phyloP scores from a whole-genome alignment of 441 rosid species.

The Adansonia madagascariensis region DNA sequence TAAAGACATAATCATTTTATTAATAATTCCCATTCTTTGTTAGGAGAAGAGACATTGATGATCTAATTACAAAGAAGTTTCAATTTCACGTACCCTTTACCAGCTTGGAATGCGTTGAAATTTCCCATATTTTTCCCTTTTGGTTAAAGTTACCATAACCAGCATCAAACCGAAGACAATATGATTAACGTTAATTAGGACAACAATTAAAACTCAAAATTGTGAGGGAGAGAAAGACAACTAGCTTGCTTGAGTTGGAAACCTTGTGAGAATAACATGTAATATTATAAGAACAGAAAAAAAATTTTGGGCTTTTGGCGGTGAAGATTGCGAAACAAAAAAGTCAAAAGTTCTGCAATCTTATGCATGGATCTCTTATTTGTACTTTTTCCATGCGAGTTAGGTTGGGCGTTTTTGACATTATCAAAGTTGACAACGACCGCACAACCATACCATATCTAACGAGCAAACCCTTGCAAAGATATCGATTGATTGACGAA shows the following conservation, averaged over 20 bases:
- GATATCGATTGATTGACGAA: not conserved
- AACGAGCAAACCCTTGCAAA: slow-evolving; percentile 3
- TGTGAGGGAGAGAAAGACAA: not conserved
- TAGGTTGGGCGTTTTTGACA: slow-evolving; percentile 8
- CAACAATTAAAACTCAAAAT: not conserved
- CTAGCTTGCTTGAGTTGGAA: slow-evolving; percentile 9
- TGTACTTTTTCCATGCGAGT: slow-evolving; percentile 4
- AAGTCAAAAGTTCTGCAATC: slow-evolving; percentile 8
- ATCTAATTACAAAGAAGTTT: not conserved
- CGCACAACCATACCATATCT: not conserved
- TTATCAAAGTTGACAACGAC: slow-evolving; percentile 2
- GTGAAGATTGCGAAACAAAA: not conserved
- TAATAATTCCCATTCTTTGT: not conserved
- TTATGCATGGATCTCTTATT: not conserved
- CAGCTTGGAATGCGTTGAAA: slow-evolving; percentile 22
- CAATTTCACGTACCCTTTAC: slow-evolving; percentile 24
- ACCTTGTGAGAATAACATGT: not conserved
- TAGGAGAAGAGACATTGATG: not conserved
- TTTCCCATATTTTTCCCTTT: slow-evolving; percentile 35
- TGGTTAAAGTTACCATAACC: not conserved
- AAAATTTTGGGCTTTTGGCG: not conserved
- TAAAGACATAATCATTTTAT: not conserved
- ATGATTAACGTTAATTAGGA: not conserved
- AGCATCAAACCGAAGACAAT: not conserved
- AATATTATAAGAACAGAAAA: not conserved